These are phyloP conservation scores for Chamaenerion angustifolium DNA, from an alignment of 345 rosid species.

Conservation along the genomic window DNA sequence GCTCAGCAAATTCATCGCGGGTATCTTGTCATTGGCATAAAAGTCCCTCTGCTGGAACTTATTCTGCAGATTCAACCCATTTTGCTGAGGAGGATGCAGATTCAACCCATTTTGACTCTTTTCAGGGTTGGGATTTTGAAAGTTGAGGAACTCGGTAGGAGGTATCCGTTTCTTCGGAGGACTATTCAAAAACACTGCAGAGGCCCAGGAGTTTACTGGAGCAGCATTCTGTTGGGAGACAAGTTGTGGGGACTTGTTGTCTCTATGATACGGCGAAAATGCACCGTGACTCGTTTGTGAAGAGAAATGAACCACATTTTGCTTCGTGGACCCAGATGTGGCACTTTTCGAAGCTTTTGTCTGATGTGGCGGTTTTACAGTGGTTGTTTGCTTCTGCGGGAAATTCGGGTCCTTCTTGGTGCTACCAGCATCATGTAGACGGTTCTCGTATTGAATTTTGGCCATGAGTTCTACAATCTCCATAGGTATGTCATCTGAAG, in stretches of 20 bases:
- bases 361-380: conserved; percentile 22
- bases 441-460: conserved; percentile 73
- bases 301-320: conserved; percentile 28
- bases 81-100: conserved; percentile 39
- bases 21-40: conserved; percentile 58
- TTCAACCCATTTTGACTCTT: too few relatives aligned
- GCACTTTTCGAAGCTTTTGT: conserved; percentile 30
- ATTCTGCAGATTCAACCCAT: conserved; percentile 16
- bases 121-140: too few relatives aligned
- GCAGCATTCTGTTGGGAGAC: too few relatives aligned
- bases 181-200: too few relatives aligned
- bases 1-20: conserved; percentile 87
- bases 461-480: conserved; percentile 95
- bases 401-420: conserved; percentile 22
- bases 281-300: conserved; percentile 7
- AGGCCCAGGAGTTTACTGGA: too few relatives aligned
- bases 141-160: too few relatives aligned
- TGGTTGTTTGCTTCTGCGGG: conserved; percentile 26
- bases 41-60: conserved; percentile 30
- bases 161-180: too few relatives aligned
- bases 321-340: conserved; percentile 23
- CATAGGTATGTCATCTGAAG: conserved; percentile 76
- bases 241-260: too few relatives aligned
- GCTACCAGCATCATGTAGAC: conserved; percentile 53
- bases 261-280: too few relatives aligned